Conservation (phyloP, 2,329 filamentous ascomycete species). For the Nemania bipapillata region DNA sequence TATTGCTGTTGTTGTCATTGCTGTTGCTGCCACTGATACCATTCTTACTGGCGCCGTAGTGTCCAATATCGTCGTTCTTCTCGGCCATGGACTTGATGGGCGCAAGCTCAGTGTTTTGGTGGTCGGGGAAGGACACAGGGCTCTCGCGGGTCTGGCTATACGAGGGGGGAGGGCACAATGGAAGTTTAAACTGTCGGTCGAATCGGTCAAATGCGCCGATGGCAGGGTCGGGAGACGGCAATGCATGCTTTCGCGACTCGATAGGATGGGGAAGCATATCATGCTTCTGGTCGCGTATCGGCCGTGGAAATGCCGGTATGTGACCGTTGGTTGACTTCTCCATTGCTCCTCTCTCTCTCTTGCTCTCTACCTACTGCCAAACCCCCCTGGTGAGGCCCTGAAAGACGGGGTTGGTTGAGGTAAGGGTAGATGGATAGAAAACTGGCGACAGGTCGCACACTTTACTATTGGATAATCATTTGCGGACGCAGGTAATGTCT, state of each 20-base stretch:
- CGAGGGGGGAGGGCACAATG: slow-evolving; percentile 53
- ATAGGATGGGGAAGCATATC: slow-evolving; percentile 16
- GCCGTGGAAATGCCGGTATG: slow-evolving; percentile 58
- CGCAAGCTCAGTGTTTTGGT: slow-evolving; percentile 55
- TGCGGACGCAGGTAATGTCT: slow-evolving; percentile 12
- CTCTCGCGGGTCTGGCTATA: slow-evolving; percentile 54
- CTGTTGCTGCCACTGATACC: slow-evolving; percentile 26
- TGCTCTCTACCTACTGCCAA: neutral
- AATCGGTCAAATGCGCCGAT: slow-evolving; percentile 43
- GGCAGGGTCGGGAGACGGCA: slow-evolving; percentile 37
- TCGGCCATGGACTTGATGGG: slow-evolving; percentile 55
- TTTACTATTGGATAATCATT: slow-evolving; percentile 31
- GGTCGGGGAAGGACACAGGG: slow-evolving; percentile 51
- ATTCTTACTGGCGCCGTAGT: neutral
- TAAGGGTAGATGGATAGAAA: neutral
- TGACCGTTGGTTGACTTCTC: slow-evolving; percentile 58
- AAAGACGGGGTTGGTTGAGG: slow-evolving; percentile 30
- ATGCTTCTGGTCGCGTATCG: slow-evolving; percentile 47
- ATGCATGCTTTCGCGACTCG: slow-evolving; percentile 41
- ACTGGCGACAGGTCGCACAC: slow-evolving; percentile 25
- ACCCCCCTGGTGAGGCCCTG: slow-evolving; percentile 27
- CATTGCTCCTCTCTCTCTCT: slow-evolving; percentile 34
- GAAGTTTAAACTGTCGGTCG: slow-evolving; percentile 51
- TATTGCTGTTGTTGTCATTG: slow-evolving; percentile 13
- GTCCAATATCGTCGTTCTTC: slow-evolving; percentile 43